A percentile compares a stretch with the other conserved stretches of the same genome.
These are phyloP conservation scores for Tephrocybe sp. DNA, from an alignment of 768 basidiomycete species.

Conservation along the genomic window DNA sequence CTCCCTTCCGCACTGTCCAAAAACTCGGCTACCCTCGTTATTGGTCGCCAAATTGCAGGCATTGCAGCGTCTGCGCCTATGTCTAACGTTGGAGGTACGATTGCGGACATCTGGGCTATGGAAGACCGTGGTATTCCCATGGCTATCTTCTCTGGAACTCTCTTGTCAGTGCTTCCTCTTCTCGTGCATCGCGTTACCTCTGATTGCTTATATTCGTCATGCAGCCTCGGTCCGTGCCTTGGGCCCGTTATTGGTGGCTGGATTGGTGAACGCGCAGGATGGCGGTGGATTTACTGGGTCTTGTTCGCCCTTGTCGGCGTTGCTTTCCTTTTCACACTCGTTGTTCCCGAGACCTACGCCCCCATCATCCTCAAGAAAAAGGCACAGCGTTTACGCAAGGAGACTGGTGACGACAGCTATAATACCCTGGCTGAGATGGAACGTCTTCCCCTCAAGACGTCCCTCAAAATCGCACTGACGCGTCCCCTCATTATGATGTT, in stretches of 20 bases:
- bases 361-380: slow-evolving; percentile 44
- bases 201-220: neutral
- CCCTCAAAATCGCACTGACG: slow-evolving; percentile 7
- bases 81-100: slow-evolving; percentile 43
- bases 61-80: slow-evolving; percentile 14
- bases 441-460: neutral
- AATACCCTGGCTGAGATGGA: slow-evolving; percentile 9
- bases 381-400: slow-evolving; percentile 37
- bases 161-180: slow-evolving; percentile 32
- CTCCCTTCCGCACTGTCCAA: slow-evolving; percentile 38
- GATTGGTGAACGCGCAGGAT: slow-evolving; percentile 41
- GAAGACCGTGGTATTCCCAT: slow-evolving; percentile 45
- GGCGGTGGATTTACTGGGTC: slow-evolving; percentile 51
- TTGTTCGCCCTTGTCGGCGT: slow-evolving; percentile 40
- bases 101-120: slow-evolving; percentile 41
- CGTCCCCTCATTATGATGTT: slow-evolving; percentile 14
- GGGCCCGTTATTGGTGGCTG: slow-evolving; percentile 51
- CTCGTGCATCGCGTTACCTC: neutral
- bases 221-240: slow-evolving; percentile 41
- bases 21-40: slow-evolving; percentile 23
- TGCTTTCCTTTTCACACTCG: slow-evolving; percentile 33
- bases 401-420: slow-evolving; percentile 24
- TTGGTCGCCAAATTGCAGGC: slow-evolving; percentile 37
- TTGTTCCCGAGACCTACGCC: slow-evolving; percentile 53
- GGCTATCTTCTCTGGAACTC: slow-evolving; percentile 44